Conservation (phyloP, 495 filamentous ascomycete genomes). For the Articulospora tetracladia region DNA sequence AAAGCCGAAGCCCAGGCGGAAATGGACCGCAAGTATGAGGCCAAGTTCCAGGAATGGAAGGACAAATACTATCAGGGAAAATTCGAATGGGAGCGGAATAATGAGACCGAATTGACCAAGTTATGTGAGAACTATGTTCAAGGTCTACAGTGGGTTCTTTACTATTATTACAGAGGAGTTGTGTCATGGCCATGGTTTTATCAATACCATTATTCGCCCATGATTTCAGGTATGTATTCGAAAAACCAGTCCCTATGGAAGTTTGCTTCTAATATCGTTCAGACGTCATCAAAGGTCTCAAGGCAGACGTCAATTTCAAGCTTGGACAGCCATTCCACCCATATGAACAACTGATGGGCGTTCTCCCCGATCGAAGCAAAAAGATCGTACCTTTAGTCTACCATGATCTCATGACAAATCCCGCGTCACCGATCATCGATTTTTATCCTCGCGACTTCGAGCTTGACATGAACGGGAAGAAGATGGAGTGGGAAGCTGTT, state of each 20-base stretch:
- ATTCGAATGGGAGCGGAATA: slow-evolving; percentile 83
- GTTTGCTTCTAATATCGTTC: slow-evolving; percentile 12
- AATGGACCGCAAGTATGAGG: slow-evolving; percentile 77
- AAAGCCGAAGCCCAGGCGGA: slow-evolving; percentile 71
- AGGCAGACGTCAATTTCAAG: slow-evolving; percentile 85
- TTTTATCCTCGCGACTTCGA: slow-evolving; percentile 98
- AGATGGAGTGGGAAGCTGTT: slow-evolving; percentile 99
- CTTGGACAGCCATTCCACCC: slow-evolving; percentile 93
- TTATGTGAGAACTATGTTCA: slow-evolving; percentile 96
- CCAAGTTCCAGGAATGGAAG: slow-evolving; percentile 89
- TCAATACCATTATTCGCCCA: slow-evolving; percentile 91
- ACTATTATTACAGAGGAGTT: slow-evolving; percentile 96
- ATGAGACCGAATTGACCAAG: slow-evolving; percentile 75
- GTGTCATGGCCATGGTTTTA: slow-evolving; percentile 99
- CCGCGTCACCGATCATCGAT: slow-evolving; percentile 92
- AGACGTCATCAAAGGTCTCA: slow-evolving; percentile 86
- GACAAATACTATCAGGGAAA: slow-evolving; percentile 87
- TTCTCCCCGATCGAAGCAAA: slow-evolving; percentile 94
- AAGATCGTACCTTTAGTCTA: slow-evolving; percentile 88
- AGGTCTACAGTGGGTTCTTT: slow-evolving; percentile 96
- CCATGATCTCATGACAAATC: slow-evolving; percentile 86
- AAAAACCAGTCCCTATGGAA: slow-evolving; percentile 5
- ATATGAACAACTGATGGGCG: slow-evolving; percentile 97
- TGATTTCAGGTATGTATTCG: slow-evolving; percentile 71
- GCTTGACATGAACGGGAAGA: slow-evolving; percentile 99